Evolutionary conservation across 2,329 filamentous ascomycete genomes (phyloP).

Genomic region (Trichoderma sp.): DNA sequence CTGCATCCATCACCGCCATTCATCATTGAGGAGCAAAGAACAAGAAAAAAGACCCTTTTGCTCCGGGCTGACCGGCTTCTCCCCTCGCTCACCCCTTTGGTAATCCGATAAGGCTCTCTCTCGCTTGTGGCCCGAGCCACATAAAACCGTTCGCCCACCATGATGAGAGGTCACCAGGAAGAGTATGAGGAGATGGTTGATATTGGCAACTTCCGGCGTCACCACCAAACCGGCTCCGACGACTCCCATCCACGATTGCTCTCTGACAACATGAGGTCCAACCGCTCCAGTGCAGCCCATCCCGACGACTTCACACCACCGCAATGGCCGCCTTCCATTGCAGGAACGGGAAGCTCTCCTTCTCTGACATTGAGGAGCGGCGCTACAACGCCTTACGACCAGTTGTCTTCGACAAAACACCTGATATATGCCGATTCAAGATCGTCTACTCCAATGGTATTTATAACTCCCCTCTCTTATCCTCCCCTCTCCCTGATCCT

Average conservation of each 20-base stretch:
- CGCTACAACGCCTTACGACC: slow-evolving; percentile 29
- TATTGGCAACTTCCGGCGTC: slow-evolving; percentile 24
- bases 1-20: neutral
- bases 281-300: slow-evolving; percentile 20
- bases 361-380: slow-evolving; percentile 29
- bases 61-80: slow-evolving; percentile 4
- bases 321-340: slow-evolving; percentile 32
- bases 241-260: slow-evolving; percentile 19
- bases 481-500: neutral
- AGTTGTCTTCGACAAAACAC: slow-evolving; percentile 24
- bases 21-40: neutral
- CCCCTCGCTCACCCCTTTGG: neutral
- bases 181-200: slow-evolving; percentile 28
- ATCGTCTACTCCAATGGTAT: slow-evolving; percentile 34
- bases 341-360: slow-evolving; percentile 32
- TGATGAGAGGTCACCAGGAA: slow-evolving; percentile 27
- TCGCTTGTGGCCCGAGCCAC: slow-evolving; percentile 20
- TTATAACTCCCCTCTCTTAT: neutral
- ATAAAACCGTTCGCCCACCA: slow-evolving; percentile 9
- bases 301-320: slow-evolving; percentile 26
- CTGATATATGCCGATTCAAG: slow-evolving; percentile 33
- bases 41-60: neutral
- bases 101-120: neutral
- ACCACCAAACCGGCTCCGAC: slow-evolving; percentile 21
- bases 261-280: slow-evolving; percentile 18